These are phyloP conservation scores for Rhizophora mangle DNA, from an alignment of 345 rosid genomes.

Conservation along the genomic window DNA sequence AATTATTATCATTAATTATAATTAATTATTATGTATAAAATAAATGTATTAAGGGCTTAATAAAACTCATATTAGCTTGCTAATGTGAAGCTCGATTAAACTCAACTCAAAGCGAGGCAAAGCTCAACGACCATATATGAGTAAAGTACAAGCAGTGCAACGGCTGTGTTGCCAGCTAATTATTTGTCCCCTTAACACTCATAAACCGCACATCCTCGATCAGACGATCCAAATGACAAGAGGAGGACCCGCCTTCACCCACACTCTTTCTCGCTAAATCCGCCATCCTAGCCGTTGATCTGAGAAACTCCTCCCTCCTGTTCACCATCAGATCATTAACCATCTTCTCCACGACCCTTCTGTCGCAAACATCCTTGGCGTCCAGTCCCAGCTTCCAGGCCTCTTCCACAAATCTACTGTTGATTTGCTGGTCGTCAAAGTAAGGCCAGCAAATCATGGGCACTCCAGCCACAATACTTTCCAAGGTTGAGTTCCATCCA, in stretches of 20 bases:
- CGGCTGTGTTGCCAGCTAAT: background rate
- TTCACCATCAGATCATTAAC: constrained; percentile 58
- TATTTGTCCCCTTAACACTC: background rate
- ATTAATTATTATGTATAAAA: too few species aligned
- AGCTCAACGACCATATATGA: too few species aligned
- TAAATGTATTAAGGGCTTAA: too few species aligned
- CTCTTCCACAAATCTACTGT: constrained; percentile 51
- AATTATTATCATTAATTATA: too few species aligned
- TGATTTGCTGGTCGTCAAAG: constrained; percentile 54
- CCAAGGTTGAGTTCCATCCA: constrained; percentile 83
- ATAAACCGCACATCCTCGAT: constrained; percentile 34
- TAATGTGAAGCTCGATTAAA: too few species aligned
- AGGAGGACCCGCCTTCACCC: constrained; percentile 41
- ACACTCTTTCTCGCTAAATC: constrained; percentile 25
- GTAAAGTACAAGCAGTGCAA: too few species aligned
- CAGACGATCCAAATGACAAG: constrained; percentile 30
- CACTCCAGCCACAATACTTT: constrained; percentile 52
- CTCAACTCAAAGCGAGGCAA: too few species aligned
- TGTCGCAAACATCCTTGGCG: constrained; percentile 59
- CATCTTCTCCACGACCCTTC: constrained; percentile 46
- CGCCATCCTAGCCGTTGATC: constrained; percentile 27
- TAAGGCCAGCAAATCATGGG: constrained; percentile 79
- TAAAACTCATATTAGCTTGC: too few species aligned
- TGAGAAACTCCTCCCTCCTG: constrained; percentile 35
- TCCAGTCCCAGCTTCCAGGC: constrained; percentile 69